phyloP scores from a whole-genome alignment of 1,284 basidiomycete species.

The Cutaneotrichosporon sp. region DNA sequence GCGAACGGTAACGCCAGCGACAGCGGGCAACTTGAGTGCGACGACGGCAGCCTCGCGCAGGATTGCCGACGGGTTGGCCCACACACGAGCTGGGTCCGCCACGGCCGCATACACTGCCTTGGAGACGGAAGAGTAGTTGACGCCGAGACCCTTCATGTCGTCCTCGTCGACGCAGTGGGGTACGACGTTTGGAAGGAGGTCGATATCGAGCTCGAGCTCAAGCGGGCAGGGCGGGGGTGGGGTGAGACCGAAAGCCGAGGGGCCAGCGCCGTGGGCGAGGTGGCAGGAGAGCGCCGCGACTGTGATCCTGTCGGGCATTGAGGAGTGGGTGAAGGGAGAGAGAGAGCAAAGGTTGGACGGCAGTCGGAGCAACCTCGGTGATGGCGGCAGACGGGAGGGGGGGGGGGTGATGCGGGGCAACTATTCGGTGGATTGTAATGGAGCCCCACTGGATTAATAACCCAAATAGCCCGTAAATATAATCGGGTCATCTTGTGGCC shows the following conservation, averaged over 20 bases:
- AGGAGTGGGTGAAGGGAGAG: too few relatives aligned
- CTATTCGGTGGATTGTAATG: not conserved
- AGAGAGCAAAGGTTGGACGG: too few relatives aligned
- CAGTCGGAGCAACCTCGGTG: not conserved
- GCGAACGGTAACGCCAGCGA: conserved; percentile 27
- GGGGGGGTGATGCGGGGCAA: not conserved
- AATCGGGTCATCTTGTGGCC: not conserved
- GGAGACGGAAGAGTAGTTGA: conserved; percentile 52
- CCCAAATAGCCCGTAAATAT: not conserved
- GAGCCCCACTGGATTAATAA: not conserved
- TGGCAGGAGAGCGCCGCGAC: conserved; percentile 45
- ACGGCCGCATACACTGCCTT: conserved; percentile 42
- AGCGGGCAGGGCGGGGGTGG: conserved; percentile 46
- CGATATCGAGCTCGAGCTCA: conserved; percentile 37
- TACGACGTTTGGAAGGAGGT: conserved; percentile 37
- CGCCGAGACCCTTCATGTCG: conserved; percentile 45
- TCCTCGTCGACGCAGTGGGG: conserved; percentile 39
- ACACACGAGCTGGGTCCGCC: conserved; percentile 18
- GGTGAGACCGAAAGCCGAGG: conserved; percentile 48
- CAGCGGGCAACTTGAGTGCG: conserved; percentile 30
- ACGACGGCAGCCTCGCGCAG: conserved; percentile 28
- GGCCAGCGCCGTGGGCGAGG: conserved; percentile 46
- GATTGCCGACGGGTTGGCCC: conserved; percentile 29
- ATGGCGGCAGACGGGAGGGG: not conserved
- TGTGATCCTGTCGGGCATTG: conserved; percentile 38